These are phyloP conservation scores for Turnera subulata DNA, from an alignment of 345 rosid species.

Conservation along the genomic window DNA sequence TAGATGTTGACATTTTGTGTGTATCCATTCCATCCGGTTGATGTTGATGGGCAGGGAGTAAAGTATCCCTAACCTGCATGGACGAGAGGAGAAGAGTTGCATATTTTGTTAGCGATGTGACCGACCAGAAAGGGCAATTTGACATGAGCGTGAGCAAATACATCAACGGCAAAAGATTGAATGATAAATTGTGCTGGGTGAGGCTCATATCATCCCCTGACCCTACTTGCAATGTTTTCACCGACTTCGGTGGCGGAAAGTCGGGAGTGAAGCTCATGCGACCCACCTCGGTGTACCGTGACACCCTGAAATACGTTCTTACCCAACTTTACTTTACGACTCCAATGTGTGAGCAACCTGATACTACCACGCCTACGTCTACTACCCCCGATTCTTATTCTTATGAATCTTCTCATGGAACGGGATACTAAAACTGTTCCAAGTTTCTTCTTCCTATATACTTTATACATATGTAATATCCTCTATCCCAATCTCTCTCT, in stretches of 20 bases:
- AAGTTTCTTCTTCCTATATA: no score
- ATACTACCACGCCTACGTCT: no score
- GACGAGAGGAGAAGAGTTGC: constrained; percentile 61
- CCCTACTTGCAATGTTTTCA: constrained; percentile 50
- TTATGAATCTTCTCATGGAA: not conserved
- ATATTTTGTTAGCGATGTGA: constrained; percentile 56
- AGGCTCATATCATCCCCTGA: constrained; percentile 68
- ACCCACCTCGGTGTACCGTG: constrained; percentile 43
- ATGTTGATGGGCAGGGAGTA: constrained; percentile 62
- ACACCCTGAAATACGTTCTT: constrained; percentile 38
- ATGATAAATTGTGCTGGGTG: constrained; percentile 43
- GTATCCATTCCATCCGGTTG: no score
- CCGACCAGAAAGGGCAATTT: constrained; percentile 56
- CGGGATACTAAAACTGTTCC: constrained; percentile 19
- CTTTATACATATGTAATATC: no score
- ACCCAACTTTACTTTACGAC: constrained; percentile 57
- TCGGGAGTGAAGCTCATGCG: constrained; percentile 48
- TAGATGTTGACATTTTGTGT: not conserved
- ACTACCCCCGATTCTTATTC: no score
- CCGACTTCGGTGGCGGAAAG: constrained; percentile 59
- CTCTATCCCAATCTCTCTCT: no score
- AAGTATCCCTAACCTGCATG: constrained; percentile 60
- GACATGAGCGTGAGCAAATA: constrained; percentile 39
- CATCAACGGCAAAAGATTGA: constrained; percentile 43
- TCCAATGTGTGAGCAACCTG: constrained; percentile 69